Base-by-base conservation (phyloP, 106 monocot genomes). In the Acorus calamus region DNA sequence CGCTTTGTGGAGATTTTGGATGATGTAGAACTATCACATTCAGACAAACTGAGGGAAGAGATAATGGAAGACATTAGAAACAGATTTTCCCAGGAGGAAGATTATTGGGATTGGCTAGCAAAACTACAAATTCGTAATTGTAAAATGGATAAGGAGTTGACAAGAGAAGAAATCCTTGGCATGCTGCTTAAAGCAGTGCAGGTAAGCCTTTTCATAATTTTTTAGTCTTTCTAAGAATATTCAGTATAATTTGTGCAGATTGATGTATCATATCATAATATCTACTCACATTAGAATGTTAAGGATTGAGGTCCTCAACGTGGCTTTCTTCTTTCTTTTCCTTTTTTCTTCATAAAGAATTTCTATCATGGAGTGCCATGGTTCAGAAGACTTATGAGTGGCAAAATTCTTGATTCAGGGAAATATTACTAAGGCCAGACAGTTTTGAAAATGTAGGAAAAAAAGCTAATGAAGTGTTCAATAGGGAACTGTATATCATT, bases 41-140 rank as follows among this genome's bases (percentile, higher is more conserved):
- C 75, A 6, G 62, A 75, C 11, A 55, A 62, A 28, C 45, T 75
- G 68, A 75, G 63, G 14, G 55, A 47, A 45, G 75, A 75, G 3
- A 56, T 75, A 3, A 55, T 75, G 67, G 62, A 75, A 45, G 75
- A 75, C 56, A 58, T 75, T 10, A 61, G 55, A 11, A 63, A 43
- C 28, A 52, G 56, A 5, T 75, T 75, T 63, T 61, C 68, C 6
- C 55, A 59, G 0, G 48, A 63, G 14, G 75, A 68, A 75, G 41
- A 41, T 42, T 75, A 68, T 45, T 75, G 75, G 75, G 75, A 75
- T 53, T 75, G 75, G 75, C 54, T 75, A 53, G 75, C 68, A 48
- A 75, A 48, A 63, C 61, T 61, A 68, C 60, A 68, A 41, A 28
- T 68, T 10, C 48, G 42, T 44, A 42, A 43, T 68, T 5, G 6